Conservation (phyloP, 768 basidiomycete genomes). For the Saitozyma sp. region DNA sequence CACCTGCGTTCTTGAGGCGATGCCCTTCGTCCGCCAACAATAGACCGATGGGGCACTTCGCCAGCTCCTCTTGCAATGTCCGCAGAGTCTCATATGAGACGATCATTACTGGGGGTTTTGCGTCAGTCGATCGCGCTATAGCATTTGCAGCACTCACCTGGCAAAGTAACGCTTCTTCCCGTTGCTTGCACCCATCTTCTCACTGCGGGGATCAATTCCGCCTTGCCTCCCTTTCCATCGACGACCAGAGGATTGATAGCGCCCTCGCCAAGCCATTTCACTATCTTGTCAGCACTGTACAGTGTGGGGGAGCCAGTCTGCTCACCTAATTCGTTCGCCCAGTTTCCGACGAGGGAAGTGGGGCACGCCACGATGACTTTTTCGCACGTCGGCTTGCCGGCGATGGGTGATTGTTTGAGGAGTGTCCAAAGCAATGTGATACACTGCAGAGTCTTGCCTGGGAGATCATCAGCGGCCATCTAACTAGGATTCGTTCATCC, state of each 20-base stretch:
- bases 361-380: constrained; percentile 98
- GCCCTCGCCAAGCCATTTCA: constrained; percentile 88
- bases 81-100: constrained; percentile 96
- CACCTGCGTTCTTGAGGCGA: constrained; percentile 91
- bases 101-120: constrained; percentile 74
- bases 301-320: constrained; percentile 8
- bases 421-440: constrained; percentile 94
- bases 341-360: constrained; percentile 93
- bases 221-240: constrained; percentile 88
- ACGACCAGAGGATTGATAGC: constrained; percentile 79
- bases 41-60: constrained; percentile 78
- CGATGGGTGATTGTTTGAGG: constrained; percentile 87
- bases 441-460: constrained; percentile 88
- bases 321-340: constrained; percentile 93
- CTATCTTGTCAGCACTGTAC: constrained; percentile 54
- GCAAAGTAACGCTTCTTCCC: constrained; percentile 86
- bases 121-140: background rate
- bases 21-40: constrained; percentile 98
- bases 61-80: constrained; percentile 71
- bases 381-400: constrained; percentile 84
- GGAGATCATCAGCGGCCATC: constrained; percentile 6
- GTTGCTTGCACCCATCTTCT: constrained; percentile 84
- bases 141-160: constrained; percentile 61
- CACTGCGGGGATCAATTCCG: constrained; percentile 74
- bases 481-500: background rate